Evolutionary conservation across 371 early-diverging fungal species (phyloP), one percentile per base, ranked within the genome.

Genomic region (Rhizopus sp.): DNA sequence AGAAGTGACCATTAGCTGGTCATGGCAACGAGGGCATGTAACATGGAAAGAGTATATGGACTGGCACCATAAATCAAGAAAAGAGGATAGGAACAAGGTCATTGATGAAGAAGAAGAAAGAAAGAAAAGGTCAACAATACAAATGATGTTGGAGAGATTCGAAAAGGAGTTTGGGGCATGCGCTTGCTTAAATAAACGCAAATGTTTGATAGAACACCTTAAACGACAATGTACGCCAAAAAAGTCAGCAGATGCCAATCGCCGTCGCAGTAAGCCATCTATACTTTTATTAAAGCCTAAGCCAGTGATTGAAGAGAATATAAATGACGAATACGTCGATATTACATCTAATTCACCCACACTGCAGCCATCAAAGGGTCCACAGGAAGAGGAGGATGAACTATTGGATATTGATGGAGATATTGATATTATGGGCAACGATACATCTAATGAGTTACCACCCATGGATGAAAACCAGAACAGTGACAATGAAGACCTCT

Each of bases 1-100:
- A 52, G 92, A 93, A 63, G 76, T 93, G 30, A 87, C 88, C 0
- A 50, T 89, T 6, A 82, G 80, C 7, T 90, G 90, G 90, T 69
- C 76, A n/a, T 88, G 70, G 47, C 68, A 67, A 32, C 41, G 64
- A 12, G 71, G 71, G 4, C 68, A 66, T 57, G 57, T 70, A 10
- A 32, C 64, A 4, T 70, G 71, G 71, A 63, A 70, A 50, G 68
- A 64, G 23, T 64, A 44, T 42, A 63, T 65, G 57, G 53, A 61
- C 6, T 63, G 63, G 59, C 59, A 59, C 30, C 52, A 64, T 12
- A 50, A 59, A 17, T 51, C 50, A 1, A 64, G 58, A 39, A 49
- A 57, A n/a, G 17, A 44, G 0, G 34, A 55, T 41, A 48, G 46
- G 10, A 55, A 67, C 49, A 54, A 60, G 37, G 68, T 68, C 1